Percentiles rank a stretch among this genome's conserved stretches.
Conservation (phyloP, 352 stramenopile genomes). For the Phytophthora nicotianae region DNA sequence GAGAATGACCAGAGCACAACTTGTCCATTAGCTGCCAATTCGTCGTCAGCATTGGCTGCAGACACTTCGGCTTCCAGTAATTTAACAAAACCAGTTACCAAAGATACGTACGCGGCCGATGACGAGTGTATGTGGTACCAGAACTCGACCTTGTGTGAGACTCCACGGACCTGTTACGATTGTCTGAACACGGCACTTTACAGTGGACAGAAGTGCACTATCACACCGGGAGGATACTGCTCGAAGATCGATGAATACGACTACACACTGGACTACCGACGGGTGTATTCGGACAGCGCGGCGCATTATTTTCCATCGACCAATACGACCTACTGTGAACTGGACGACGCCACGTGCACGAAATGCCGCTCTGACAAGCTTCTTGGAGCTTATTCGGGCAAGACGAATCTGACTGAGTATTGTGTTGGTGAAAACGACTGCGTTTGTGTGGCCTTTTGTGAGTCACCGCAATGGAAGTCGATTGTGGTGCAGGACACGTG, state of each 20-base stretch:
- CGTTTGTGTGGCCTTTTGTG: constrained; percentile 63
- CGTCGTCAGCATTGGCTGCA: constrained; percentile 26
- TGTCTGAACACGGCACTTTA: constrained; percentile 56
- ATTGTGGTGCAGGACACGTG: constrained; percentile 51
- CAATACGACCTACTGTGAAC: constrained; percentile 63
- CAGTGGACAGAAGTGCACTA: constrained; percentile 49
- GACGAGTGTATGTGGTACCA: constrained; percentile 69
- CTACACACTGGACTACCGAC: constrained; percentile 46
- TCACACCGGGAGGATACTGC: constrained; percentile 63
- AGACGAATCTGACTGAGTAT: constrained; percentile 39
- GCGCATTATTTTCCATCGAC: constrained; percentile 60
- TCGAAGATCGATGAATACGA: constrained; percentile 52
- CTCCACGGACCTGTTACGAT: constrained; percentile 57
- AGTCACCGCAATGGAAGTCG: constrained; percentile 45
- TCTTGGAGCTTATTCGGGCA: constrained; percentile 28
- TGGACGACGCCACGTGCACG: constrained; percentile 38
- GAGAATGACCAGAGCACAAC: constrained; percentile 24
- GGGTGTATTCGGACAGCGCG: constrained; percentile 30
- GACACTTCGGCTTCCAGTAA: constrained; percentile 19
- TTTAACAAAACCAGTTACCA: constrained; percentile 23
- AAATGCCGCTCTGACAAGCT: constrained; percentile 35
- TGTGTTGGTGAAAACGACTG: constrained; percentile 50
- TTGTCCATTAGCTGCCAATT: constrained; percentile 45
- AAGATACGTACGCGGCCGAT: constrained; percentile 41
- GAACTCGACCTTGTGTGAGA: constrained; percentile 57